A percentile compares a stretch with the other conserved stretches of the same genome.
Evolutionary conservation across 306 rosid species (phyloP).

Genomic region (Dicorynia guianensis): DNA sequence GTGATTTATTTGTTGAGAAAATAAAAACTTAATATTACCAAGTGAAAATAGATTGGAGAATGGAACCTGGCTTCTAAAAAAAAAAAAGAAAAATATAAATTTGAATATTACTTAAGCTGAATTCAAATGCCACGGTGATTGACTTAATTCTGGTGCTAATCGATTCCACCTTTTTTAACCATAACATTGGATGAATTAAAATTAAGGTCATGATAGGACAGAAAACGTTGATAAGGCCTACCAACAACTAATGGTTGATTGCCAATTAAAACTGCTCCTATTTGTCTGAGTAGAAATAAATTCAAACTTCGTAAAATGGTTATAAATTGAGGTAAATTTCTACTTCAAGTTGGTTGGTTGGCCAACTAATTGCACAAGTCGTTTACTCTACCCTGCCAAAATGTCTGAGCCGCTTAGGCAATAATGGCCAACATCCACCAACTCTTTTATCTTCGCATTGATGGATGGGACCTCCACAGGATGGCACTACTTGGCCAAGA

Average conservation of each 20-base stretch:
- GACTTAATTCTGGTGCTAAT: too few relatives aligned
- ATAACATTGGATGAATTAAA: too few relatives aligned
- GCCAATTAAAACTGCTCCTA: constrained; percentile 7
- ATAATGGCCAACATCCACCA: constrained; percentile 38
- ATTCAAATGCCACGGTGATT: too few relatives aligned
- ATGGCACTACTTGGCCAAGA: neutral
- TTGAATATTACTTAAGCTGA: too few relatives aligned
- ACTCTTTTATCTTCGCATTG: neutral
- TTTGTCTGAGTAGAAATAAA: neutral
- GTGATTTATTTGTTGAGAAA: too few relatives aligned
- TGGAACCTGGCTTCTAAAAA: too few relatives aligned
- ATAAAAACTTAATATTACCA: too few relatives aligned
- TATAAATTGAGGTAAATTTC: neutral
- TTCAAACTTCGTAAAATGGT: constrained; percentile 2
- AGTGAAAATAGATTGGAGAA: too few relatives aligned
- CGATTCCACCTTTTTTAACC: too few relatives aligned
- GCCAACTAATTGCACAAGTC: constrained; percentile 49
- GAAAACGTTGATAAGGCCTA: neutral
- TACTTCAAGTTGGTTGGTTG: constrained; percentile 21
- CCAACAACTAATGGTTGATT: neutral
- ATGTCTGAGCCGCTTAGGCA: neutral
- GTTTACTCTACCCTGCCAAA: neutral
- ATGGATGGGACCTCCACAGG: constrained; percentile 26
- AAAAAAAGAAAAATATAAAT: too few relatives aligned
- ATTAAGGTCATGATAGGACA: neutral